Evolutionary conservation across 352 stramenopile genomes (phyloP).

Genomic region (Globisporangium cederbergense): DNA sequence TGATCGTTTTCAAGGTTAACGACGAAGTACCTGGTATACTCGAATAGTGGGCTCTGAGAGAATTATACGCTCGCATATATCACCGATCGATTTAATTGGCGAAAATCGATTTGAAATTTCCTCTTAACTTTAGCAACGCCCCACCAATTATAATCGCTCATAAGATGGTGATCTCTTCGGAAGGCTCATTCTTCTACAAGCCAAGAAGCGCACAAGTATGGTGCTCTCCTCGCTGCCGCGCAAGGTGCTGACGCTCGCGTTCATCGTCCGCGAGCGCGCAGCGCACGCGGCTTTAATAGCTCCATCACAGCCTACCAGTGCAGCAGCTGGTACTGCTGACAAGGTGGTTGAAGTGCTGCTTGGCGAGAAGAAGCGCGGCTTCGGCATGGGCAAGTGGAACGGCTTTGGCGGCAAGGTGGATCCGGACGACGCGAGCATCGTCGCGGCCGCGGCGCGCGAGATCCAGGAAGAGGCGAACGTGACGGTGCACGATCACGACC

Average conservation of each 20-base stretch:
- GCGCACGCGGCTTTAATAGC: background rate
- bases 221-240: slow-evolving; percentile 28
- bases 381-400: slow-evolving; percentile 89
- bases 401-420: slow-evolving; percentile 91
- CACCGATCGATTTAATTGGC: too few species aligned
- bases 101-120: too few species aligned
- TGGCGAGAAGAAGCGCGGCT: slow-evolving; percentile 89
- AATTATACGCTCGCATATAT: too few species aligned
- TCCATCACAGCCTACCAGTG: too few species aligned
- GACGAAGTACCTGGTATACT: too few species aligned
- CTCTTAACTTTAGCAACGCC: too few species aligned
- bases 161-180: too few species aligned
- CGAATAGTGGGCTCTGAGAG: too few species aligned
- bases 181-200: too few species aligned
- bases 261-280: slow-evolving; percentile 36
- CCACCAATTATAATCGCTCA: too few species aligned
- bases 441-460: slow-evolving; percentile 52
- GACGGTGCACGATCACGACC: slow-evolving; percentile 25
- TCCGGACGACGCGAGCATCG: slow-evolving; percentile 51
- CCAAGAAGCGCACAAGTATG: slow-evolving; percentile 11
- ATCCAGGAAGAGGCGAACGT: slow-evolving; percentile 75
- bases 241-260: slow-evolving; percentile 51
- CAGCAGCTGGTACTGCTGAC: background rate
- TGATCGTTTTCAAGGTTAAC: too few species aligned
- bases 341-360: slow-evolving; percentile 48